Conservation (phyloP, 805 yeast species). For the Brettanomyces custersianus region DNA sequence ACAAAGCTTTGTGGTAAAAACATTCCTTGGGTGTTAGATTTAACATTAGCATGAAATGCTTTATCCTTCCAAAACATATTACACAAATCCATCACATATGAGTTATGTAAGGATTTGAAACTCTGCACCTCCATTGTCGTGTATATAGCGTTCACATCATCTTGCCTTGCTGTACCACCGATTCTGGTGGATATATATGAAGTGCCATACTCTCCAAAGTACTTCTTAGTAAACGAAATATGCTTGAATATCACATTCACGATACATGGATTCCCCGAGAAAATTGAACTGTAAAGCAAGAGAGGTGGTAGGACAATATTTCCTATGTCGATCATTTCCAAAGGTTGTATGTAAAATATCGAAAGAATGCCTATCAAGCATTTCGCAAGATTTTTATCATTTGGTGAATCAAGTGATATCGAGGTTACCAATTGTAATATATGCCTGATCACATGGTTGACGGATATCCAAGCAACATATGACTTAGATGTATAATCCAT, state of each 20-base stretch:
- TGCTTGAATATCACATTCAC: constrained; percentile 39
- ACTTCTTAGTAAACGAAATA: constrained; percentile 32
- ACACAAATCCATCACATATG: constrained; percentile 46
- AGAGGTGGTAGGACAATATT: constrained; percentile 31
- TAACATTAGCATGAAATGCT: constrained; percentile 32
- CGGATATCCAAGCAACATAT: no score
- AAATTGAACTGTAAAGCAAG: constrained; percentile 28
- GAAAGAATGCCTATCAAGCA: background rate
- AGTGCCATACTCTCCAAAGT: constrained; percentile 20
- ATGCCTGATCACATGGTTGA: no score
- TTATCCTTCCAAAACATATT: constrained; percentile 50
- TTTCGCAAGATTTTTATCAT: no score
- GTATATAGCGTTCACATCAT: constrained; percentile 7
- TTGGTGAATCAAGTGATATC: no score
- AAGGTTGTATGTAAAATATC: constrained; percentile 9
- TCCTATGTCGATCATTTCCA: constrained; percentile 11
- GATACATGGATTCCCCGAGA: constrained; percentile 34
- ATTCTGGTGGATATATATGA: constrained; percentile 5
- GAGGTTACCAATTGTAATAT: no score
- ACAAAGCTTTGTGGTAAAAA: constrained; percentile 27
- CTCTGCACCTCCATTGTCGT: constrained; percentile 8
- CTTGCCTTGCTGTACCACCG: constrained; percentile 2
- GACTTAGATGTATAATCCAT: no score
- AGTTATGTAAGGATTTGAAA: constrained; percentile 32
- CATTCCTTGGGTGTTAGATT: constrained; percentile 31